Conservation (phyloP, 2,329 filamentous ascomycete genomes). For the Xylariaceae sp. region DNA sequence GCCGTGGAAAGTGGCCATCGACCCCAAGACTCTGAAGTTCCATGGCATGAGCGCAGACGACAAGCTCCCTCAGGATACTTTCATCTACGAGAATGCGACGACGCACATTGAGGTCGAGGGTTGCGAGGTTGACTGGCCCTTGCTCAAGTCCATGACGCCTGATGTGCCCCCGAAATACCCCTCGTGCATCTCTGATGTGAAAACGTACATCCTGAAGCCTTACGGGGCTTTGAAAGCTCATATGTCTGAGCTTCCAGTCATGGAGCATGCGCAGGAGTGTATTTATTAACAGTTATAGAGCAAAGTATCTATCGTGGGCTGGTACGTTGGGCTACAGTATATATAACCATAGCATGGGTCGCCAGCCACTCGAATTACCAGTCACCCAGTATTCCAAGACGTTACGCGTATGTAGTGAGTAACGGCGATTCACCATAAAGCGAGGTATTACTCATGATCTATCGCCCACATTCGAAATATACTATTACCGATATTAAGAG, state of each 20-base stretch:
- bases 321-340: too few species aligned
- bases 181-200: neutral
- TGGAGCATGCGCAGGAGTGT: neutral
- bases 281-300: too few species aligned
- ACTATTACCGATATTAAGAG: too few species aligned
- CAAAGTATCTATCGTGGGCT: too few species aligned
- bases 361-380: too few species aligned
- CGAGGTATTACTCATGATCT: too few species aligned
- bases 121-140: slow-evolving; percentile 3
- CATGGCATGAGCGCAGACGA: neutral
- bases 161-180: neutral
- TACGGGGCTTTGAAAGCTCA: slow-evolving; percentile 2
- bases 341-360: too few species aligned
- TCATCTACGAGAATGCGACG: neutral
- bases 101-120: slow-evolving; percentile 1
- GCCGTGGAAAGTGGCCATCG: slow-evolving; percentile 4
- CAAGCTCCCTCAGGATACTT: neutral
- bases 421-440: too few species aligned
- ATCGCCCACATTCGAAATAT: too few species aligned
- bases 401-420: too few species aligned
- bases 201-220: slow-evolving; percentile 1
- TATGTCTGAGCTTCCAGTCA: slow-evolving; percentile 1
- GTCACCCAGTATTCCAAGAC: too few species aligned
- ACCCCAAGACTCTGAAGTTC: neutral
- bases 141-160: neutral